Evolutionary conservation across 208 protist genomes (phyloP).

Genomic region (Trypanosoma boissoni): DNA sequence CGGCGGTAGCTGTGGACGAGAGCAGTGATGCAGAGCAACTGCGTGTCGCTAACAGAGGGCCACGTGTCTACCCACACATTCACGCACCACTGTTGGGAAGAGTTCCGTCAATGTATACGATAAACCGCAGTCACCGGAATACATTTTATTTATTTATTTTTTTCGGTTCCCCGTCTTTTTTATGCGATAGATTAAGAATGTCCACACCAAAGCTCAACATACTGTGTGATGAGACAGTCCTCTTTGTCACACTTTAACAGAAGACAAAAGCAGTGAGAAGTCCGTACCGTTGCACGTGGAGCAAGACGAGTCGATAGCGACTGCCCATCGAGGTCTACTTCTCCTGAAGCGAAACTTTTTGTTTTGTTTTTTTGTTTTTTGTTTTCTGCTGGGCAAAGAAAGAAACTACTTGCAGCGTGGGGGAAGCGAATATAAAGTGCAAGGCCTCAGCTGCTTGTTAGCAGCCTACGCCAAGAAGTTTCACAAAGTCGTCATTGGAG

Average conservation of each 20-base stretch:
- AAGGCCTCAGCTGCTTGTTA: slow-evolving; percentile 8
- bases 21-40: slow-evolving; percentile 15
- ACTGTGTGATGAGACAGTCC: not conserved
- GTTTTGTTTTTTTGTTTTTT: not conserved
- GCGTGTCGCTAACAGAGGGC: not conserved
- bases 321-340: not conserved
- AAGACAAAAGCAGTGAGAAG: slow-evolving; percentile 1
- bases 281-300: slow-evolving; percentile 6
- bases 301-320: slow-evolving; percentile 4
- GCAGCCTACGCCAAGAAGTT: slow-evolving; percentile 7
- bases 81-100: too few species aligned
- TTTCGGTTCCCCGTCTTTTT: not conserved
- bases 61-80: slow-evolving; percentile 6
- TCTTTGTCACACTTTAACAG: slow-evolving; percentile 4
- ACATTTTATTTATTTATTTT: not conserved
- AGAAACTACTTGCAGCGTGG: slow-evolving; percentile 13
- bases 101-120: too few species aligned
- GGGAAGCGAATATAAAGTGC: slow-evolving; percentile 9
- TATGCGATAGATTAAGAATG: not conserved
- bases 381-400: not conserved
- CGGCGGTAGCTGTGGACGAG: not conserved
- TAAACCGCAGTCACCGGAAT: too few species aligned
- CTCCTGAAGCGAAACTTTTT: not conserved
- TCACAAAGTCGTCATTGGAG: slow-evolving; percentile 20
- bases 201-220: slow-evolving; percentile 11